A percentile compares a stretch with the other conserved stretches of the same genome.
phyloP scores from a whole-genome alignment of 768 basidiomycete species.

The Lactifluus piperatus region DNA sequence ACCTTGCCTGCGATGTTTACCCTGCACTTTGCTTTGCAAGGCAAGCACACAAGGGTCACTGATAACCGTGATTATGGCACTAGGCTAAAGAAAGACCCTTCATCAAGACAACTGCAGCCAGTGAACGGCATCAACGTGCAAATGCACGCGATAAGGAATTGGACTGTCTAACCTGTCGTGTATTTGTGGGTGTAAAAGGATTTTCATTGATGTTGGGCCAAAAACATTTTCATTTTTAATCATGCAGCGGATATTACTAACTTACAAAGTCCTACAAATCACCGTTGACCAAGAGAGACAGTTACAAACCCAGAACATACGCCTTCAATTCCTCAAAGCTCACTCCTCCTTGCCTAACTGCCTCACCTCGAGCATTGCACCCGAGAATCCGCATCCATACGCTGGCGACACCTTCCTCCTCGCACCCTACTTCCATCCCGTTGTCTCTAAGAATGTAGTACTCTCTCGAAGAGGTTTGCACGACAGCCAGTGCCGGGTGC shows the following conservation, averaged over 20 bases:
- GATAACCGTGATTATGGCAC: background rate
- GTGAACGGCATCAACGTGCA: too few relatives aligned
- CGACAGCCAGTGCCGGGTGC: slow-evolving; percentile 55
- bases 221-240: too few relatives aligned
- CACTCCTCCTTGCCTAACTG: background rate
- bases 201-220: too few relatives aligned
- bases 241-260: too few relatives aligned
- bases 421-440: slow-evolving; percentile 67
- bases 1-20: background rate
- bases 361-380: slow-evolving; percentile 30
- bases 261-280: background rate
- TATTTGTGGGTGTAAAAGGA: too few relatives aligned
- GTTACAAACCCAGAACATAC: slow-evolving; percentile 6
- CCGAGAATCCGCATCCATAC: slow-evolving; percentile 55
- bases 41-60: background rate
- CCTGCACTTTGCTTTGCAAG: background rate
- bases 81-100: background rate
- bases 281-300: too few relatives aligned
- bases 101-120: too few relatives aligned
- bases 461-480: slow-evolving; percentile 62
- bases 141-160: too few relatives aligned
- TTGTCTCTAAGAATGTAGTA: slow-evolving; percentile 67
- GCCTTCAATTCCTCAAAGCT: slow-evolving; percentile 8
- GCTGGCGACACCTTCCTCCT: slow-evolving; percentile 59
- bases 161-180: too few relatives aligned